Conservation (phyloP, 345 rosid species). For the Eucalyptus rudis region DNA sequence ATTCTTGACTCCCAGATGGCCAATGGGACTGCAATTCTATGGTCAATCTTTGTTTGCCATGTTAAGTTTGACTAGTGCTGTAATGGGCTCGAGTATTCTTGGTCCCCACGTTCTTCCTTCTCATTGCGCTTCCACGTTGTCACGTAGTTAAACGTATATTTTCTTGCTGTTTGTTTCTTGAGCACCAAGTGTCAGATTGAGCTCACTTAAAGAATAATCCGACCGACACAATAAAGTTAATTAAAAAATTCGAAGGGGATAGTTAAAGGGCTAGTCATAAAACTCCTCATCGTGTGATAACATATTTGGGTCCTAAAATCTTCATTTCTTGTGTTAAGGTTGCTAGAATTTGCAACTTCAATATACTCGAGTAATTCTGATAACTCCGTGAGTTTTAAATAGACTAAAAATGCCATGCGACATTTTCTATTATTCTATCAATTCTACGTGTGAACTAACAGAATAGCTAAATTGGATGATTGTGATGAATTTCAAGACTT, state of each 20-base stretch:
- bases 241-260: neutral
- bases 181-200: neutral
- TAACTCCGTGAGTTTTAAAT: neutral
- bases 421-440: neutral
- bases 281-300: neutral
- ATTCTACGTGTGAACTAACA: neutral
- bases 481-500: neutral
- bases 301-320: neutral
- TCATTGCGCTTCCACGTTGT: neutral
- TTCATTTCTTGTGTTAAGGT: neutral
- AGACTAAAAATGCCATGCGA: neutral
- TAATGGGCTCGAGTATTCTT: neutral
- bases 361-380: neutral
- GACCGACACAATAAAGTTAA: neutral
- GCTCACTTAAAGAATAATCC: neutral
- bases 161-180: neutral
- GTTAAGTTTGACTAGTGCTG: neutral
- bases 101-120: neutral
- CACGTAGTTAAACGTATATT: neutral
- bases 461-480: neutral
- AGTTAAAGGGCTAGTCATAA: neutral
- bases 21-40: neutral
- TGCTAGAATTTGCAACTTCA: accelerated
- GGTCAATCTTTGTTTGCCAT: neutral
- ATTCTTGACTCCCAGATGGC: neutral